Percentiles rank a stretch among this genome's conserved stretches.
Conservation (phyloP, 2,329 filamentous ascomycete genomes). For the Fusarium sp. region DNA sequence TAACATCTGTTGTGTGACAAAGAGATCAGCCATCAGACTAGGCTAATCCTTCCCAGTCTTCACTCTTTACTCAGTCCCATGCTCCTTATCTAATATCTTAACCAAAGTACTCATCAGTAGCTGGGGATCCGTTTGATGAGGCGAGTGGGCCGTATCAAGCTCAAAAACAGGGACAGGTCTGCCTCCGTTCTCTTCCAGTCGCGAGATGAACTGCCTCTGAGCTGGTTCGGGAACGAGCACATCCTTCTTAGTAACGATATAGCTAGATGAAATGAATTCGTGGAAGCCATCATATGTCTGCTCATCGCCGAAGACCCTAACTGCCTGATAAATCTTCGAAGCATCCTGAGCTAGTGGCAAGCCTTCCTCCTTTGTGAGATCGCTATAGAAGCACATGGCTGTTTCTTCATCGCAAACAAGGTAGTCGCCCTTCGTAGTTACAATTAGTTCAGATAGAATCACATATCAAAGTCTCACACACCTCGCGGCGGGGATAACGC, state of each 20-base stretch:
- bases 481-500: background rate
- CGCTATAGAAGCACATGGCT: constrained; percentile 17
- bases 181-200: background rate
- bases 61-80: background rate
- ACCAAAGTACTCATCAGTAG: background rate
- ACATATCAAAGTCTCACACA: rapidly evolving
- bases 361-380: background rate
- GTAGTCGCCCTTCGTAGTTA: background rate
- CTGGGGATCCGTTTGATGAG: background rate
- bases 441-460: rapidly evolving
- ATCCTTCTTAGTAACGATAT: constrained; percentile 1
- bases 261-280: background rate
- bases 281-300: constrained; percentile 11
- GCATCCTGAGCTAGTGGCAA: background rate
- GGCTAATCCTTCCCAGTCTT: no score
- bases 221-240: background rate
- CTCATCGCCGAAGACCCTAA: background rate
- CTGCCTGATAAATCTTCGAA: background rate
- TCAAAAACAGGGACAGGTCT: background rate
- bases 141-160: constrained; percentile 8
- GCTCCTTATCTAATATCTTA: background rate
- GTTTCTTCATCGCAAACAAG: constrained; percentile 14
- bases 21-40: no score
- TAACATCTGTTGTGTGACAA: background rate
- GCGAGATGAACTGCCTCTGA: background rate